Base-by-base conservation (phyloP, 805 yeast species). In the Ogataea philodendri region DNA sequence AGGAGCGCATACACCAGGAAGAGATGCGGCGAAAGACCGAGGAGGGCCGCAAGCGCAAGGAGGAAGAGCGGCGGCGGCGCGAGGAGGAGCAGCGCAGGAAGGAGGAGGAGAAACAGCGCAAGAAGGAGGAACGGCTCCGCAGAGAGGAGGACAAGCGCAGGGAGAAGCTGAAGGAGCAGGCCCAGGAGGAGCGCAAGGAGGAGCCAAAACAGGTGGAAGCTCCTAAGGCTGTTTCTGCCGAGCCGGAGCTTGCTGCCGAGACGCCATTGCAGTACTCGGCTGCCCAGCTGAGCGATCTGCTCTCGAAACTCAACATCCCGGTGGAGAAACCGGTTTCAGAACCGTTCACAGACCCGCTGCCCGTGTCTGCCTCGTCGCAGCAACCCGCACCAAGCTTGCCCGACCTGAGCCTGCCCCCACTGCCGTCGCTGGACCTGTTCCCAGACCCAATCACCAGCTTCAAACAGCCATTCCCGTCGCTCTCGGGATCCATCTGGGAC, bases 41-140 rank as follows among this genome's bases (percentile, higher is more conserved):
- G 46, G 76, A 75, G 44, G 69, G 73, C 4, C 60, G 71, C 53
- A 52, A 66, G 46, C 60, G 61, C 49, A 60, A 67, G 55, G 63
- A 70, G 55, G 63, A 55, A 25, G 63, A 68, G 55, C 49, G 63
- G 57, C 62, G 63, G 62, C 63, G 51, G 55, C 56, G 51, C 30
- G 60, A 53, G 42, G 65, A 56, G 47, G 75, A 66, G 51, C 70
- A 62, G 42, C 61, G 55, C 52, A 68, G 50, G 65, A 67, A 48
- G 64, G 69, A 42, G 49, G 67, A 49, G 52, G 60, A 52, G 57
- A 63, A 16, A 67, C 64, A 45, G 42, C 52, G 34, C 63, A 69
- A 33, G 64, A 63, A 45, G 57, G 69, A 55, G 59, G 71, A 57
- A 59, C 54, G 57, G 22, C 42, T 49, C 32, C 51, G 54, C n/a